Base-by-base conservation (phyloP, 257 asterid genomes). In the Misopates orontium region DNA sequence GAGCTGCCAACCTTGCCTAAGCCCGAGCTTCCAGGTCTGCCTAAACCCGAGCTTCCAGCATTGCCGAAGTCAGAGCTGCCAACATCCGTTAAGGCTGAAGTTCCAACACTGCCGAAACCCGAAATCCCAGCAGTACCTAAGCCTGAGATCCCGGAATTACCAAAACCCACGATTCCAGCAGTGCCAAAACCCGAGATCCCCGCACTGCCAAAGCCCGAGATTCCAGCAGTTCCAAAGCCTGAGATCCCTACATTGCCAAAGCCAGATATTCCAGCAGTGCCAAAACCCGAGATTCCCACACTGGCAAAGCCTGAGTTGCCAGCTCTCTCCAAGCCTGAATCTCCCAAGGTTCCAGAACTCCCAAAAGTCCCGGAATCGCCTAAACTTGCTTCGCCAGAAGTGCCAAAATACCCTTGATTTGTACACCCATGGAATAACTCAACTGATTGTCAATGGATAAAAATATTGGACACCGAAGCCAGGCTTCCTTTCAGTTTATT, bases 291-390 rank as follows among this genome's bases (percentile, higher is more conserved):
- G 50, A 6, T 66, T 5, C 68, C 77, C 40, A n/a, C 20, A 4
- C 0, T 49, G 2, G 64, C 72, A 1, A 60, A 73, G 21, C 72
- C 64, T 0, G 75, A 45, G 44, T 0, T 74, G 0, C 76, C 80
- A 31, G 64, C 39, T 5, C 14, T 55, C 5, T 69, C 71, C 9
- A 56, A 67, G 31, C 74, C 71, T 0, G 71, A 28, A 28, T 3
- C 7, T 3, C 36, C 36, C 36, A 28, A 71, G 57, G 2, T 67
- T 4, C 77, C 81, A 19, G 10, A 62, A 4, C 9, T 71, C 13
- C 74, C 77, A 13, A 71, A 76, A 44, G 1, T 36, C 11, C 74
- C 69, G 1, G 71, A 66, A 10, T 10, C 55, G 39, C 75, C 81
- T 1, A 42, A 64, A 18, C 42, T 10, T 36, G 42, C 42, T 3